Percentiles rank a stretch among this genome's conserved stretches.
Conservation (phyloP, 1,284 basidiomycete species). For the Golubevia sp. region DNA sequence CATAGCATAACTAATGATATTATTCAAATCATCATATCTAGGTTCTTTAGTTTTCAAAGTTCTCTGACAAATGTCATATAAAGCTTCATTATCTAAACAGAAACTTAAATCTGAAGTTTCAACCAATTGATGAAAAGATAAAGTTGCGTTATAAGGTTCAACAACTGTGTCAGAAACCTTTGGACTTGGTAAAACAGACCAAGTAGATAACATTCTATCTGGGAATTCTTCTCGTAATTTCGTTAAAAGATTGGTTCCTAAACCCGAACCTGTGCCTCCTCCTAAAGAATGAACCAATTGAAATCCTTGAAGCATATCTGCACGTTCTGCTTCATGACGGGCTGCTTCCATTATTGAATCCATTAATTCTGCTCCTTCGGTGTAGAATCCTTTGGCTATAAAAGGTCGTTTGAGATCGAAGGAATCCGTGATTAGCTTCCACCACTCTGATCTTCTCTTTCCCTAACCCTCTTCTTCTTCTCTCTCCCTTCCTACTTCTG, state of each 20-base stretch:
- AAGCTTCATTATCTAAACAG: conserved; percentile 34
- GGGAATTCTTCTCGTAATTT: conserved; percentile 62
- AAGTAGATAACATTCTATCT: conserved; percentile 30
- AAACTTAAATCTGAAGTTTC: conserved; percentile 37
- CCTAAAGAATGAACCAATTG: conserved; percentile 61
- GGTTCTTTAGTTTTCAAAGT: conserved; percentile 14
- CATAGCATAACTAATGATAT: conserved; percentile 16
- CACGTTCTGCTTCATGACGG: conserved; percentile 61
- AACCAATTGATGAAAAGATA: conserved; percentile 62
- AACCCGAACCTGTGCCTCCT: conserved; percentile 61
- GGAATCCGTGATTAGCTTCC: no score
- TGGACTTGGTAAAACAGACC: conserved; percentile 15
- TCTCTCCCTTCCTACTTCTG: no score
- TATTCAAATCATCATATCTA: conserved; percentile 11
- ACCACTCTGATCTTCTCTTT: no score
- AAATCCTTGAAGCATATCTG: conserved; percentile 62
- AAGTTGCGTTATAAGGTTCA: conserved; percentile 62
- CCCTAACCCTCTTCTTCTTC: no score
- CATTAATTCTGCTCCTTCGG: conserved; percentile 60
- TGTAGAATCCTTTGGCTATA: conserved; percentile 55
- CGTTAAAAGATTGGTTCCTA: conserved; percentile 60
- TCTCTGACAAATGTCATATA: conserved; percentile 15
- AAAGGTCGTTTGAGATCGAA: no score
- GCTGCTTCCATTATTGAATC: conserved; percentile 60
- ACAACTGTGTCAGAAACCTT: conserved; percentile 62